Evolutionary conservation across 305 asterid species (phyloP).

Genomic region (Fraxinus angustifolia): DNA sequence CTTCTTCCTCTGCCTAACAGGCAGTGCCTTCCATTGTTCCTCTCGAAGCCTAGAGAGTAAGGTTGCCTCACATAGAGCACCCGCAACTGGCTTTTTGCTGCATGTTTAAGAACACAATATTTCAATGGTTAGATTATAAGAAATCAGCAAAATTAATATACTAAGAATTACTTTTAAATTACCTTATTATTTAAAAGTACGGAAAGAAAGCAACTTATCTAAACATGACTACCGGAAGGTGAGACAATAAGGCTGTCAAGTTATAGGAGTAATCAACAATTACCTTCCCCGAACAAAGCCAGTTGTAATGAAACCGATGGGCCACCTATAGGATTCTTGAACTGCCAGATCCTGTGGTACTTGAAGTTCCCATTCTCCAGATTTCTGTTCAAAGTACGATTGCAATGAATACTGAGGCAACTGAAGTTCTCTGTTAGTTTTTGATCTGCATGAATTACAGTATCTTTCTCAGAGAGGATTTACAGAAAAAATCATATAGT

Average conservation of each 20-base stretch:
- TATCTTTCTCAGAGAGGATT: neutral
- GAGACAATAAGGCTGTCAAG: slow-evolving; percentile 12
- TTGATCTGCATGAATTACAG: slow-evolving; percentile 42
- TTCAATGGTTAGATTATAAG: slow-evolving; percentile 14
- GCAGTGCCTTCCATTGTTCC: slow-evolving; percentile 65
- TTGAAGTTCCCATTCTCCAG: slow-evolving; percentile 64
- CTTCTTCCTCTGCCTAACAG: slow-evolving; percentile 51
- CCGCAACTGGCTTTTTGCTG: slow-evolving; percentile 76
- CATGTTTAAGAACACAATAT: slow-evolving; percentile 21
- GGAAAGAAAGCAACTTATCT: neutral
- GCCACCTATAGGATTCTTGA: slow-evolving; percentile 49
- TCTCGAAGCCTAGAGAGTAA: slow-evolving; percentile 58
- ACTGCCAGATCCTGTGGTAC: slow-evolving; percentile 44
- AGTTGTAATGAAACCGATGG: slow-evolving; percentile 75
- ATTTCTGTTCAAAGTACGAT: slow-evolving; percentile 49
- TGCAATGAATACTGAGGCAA: slow-evolving; percentile 45
- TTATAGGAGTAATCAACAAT: neutral
- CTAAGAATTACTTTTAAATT: neutral
- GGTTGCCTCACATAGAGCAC: slow-evolving; percentile 65
- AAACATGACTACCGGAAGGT: neutral
- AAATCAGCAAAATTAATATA: neutral
- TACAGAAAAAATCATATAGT: neutral
- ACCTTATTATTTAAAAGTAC: neutral
- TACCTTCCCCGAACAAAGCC: slow-evolving; percentile 89
- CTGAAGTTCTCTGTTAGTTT: slow-evolving; percentile 44